Evolutionary conservation across 352 stramenopile genomes (phyloP).

Genomic region (Hyaloperonospora brassicae): DNA sequence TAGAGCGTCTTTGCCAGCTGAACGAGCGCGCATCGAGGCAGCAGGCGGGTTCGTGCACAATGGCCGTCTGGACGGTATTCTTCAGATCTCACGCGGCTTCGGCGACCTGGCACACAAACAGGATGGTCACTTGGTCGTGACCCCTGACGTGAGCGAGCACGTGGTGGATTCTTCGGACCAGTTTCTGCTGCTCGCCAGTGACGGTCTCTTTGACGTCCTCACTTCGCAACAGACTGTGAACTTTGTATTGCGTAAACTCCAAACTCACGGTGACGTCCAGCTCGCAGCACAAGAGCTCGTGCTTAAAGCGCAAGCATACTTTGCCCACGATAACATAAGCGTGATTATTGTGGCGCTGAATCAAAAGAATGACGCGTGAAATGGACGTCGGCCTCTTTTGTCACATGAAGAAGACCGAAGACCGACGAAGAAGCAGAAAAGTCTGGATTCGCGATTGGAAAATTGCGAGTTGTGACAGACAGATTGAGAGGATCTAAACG

Average conservation of each 20-base stretch:
- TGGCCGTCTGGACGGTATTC: slow-evolving; percentile 77
- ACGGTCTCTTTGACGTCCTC: slow-evolving; percentile 88
- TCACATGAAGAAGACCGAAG: slow-evolving; percentile 9
- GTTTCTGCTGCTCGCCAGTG: slow-evolving; percentile 87
- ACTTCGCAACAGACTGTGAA: slow-evolving; percentile 87
- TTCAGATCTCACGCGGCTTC: slow-evolving; percentile 84
- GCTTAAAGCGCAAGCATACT: slow-evolving; percentile 83
- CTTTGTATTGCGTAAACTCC: slow-evolving; percentile 84
- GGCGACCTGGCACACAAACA: slow-evolving; percentile 86
- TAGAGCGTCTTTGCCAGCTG: slow-evolving; percentile 69
- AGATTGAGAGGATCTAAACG: background rate
- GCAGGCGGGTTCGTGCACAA: slow-evolving; percentile 86
- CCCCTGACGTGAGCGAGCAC: slow-evolving; percentile 74
- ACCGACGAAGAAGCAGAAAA: slow-evolving; percentile 25
- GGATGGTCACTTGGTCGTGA: slow-evolving; percentile 77
- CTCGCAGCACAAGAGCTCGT: slow-evolving; percentile 81
- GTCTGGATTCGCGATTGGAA: background rate
- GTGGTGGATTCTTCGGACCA: slow-evolving; percentile 60
- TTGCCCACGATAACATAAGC: slow-evolving; percentile 88
- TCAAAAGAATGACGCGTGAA: slow-evolving; percentile 41
- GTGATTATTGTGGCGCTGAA: slow-evolving; percentile 84
- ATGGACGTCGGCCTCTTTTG: slow-evolving; percentile 17
- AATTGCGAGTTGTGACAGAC: background rate
- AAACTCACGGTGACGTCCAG: slow-evolving; percentile 84
- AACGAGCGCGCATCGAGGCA: slow-evolving; percentile 74